Evolutionary conservation across 169 alveolate species (phyloP).

Genomic region (Eimeria maxima): DNA sequence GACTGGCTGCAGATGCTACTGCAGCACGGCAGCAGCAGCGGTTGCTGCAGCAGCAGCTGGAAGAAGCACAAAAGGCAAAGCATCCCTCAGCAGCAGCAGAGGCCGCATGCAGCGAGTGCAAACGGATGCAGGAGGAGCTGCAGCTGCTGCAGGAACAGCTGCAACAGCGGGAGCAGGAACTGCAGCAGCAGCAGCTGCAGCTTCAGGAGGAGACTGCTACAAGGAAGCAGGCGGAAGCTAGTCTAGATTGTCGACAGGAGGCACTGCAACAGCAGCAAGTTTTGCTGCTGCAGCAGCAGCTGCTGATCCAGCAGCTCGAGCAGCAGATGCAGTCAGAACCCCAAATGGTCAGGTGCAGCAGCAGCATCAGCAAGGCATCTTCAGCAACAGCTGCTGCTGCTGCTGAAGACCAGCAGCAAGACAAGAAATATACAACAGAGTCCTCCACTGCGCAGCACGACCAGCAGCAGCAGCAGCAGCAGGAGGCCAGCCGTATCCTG

Average conservation of each 20-base stretch:
- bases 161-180: neutral
- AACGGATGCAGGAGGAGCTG: conserved; percentile 13
- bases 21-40: neutral
- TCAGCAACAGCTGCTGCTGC: neutral
- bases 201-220: conserved; percentile 31
- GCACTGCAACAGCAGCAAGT: conserved; percentile 1
- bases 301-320: conserved; percentile 34
- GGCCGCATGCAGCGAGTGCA: neutral
- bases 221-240: neutral
- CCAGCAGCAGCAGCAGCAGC: conserved; percentile 37
- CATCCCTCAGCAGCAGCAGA: neutral
- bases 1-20: neutral
- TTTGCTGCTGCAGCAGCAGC: neutral
- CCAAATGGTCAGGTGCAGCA: neutral
- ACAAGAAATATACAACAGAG: neutral
- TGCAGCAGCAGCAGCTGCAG: conserved; percentile 20
- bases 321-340: neutral
- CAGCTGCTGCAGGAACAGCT: conserved; percentile 5
- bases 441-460: neutral
- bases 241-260: neutral
- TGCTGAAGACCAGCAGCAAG: neutral
- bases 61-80: neutral
- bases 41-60: conserved; percentile 5
- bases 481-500: conserved; percentile 4
- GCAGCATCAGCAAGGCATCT: neutral